Percentiles rank a stretch among this genome's conserved stretches.
phyloP scores from a whole-genome alignment of 1,139 yeast genomes.

The Hemisphaericaspora xylanilytica region DNA sequence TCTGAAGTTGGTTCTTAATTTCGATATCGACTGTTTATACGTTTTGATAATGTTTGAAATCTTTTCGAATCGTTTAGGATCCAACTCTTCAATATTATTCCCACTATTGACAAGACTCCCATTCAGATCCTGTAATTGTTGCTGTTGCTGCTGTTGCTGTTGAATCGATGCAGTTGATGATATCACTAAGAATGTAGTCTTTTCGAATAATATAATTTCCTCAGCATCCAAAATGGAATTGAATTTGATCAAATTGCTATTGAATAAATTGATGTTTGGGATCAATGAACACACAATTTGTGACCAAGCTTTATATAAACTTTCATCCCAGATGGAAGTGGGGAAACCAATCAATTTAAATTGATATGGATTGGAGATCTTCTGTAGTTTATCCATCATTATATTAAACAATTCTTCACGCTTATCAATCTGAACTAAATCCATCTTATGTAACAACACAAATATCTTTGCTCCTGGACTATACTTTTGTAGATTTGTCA shows the following conservation, averaged over 20 bases:
- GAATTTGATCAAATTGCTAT: slow-evolving; percentile 70
- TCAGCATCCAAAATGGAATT: slow-evolving; percentile 79
- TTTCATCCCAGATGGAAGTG: slow-evolving; percentile 97
- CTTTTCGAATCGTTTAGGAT: slow-evolving; percentile 92
- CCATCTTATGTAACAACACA: slow-evolving; percentile 94
- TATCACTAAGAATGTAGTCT: slow-evolving; percentile 88
- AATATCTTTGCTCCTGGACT: slow-evolving; percentile 92
- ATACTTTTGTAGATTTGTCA: slow-evolving; percentile 77
- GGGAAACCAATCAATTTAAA: slow-evolving; percentile 86
- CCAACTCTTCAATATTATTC: slow-evolving; percentile 36
- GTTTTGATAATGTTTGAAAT: slow-evolving; percentile 92
- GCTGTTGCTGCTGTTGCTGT: slow-evolving; percentile 23
- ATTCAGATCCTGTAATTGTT: slow-evolving; percentile 12
- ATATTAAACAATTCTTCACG: slow-evolving; percentile 78
- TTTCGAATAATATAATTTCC: slow-evolving; percentile 89
- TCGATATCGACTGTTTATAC: slow-evolving; percentile 88
- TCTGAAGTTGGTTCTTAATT: slow-evolving; percentile 80
- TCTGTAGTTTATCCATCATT: slow-evolving; percentile 80
- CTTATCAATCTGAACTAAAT: slow-evolving; percentile 83
- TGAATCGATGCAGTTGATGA: slow-evolving; percentile 59
- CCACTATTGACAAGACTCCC: slow-evolving; percentile 7
- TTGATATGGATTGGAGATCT: slow-evolving; percentile 74
- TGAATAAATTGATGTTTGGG: slow-evolving; percentile 84
- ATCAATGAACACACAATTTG: slow-evolving; percentile 91
- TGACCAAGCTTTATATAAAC: slow-evolving; percentile 95